phyloP scores from a whole-genome alignment of 768 basidiomycete species.

The Lactifluus volemus region DNA sequence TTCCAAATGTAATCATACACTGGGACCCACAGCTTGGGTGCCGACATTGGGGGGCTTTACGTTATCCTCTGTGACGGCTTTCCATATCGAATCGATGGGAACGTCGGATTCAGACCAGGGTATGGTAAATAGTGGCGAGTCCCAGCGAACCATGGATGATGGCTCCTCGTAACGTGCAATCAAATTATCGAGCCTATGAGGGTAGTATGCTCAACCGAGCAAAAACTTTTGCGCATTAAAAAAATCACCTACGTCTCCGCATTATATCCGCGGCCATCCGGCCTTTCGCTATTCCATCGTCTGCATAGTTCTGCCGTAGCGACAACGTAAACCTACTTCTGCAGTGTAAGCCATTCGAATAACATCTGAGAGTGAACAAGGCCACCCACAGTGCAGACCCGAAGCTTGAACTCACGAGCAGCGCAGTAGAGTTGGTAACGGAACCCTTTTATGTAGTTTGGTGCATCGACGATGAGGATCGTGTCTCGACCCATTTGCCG shows the following conservation, averaged over 20 bases:
- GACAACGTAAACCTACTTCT: conserved; percentile 61
- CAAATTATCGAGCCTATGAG: conserved; percentile 70
- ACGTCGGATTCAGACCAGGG: conserved; percentile 62
- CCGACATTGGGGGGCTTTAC: conserved; percentile 87
- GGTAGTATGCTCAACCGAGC: conserved; percentile 13
- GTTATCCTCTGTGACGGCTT: conserved; percentile 65
- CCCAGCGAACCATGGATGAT: conserved; percentile 98
- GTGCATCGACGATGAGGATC: conserved; percentile 81
- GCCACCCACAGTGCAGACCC: conserved; percentile 75
- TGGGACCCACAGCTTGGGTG: conserved; percentile 52
- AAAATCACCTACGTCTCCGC: conserved; percentile 54
- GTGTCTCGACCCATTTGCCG: conserved; percentile 62
- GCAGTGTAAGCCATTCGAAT: not conserved
- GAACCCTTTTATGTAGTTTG: conserved; percentile 98
- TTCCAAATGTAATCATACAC: not conserved
- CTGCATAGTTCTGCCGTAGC: conserved; percentile 67
- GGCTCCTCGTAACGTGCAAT: conserved; percentile 91
- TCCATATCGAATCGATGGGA: conserved; percentile 68
- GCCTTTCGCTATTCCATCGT: conserved; percentile 59
- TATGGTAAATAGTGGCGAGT: conserved; percentile 87
- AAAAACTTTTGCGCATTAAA: not conserved
- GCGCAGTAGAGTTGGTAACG: conserved; percentile 98
- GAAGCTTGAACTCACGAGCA: conserved; percentile 76
- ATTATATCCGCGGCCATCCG: conserved; percentile 44
- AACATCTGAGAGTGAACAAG: not conserved